These are phyloP conservation scores for Trichoderma semiorbis DNA, from an alignment of 2,329 filamentous ascomycete species.

Conservation along the genomic window DNA sequence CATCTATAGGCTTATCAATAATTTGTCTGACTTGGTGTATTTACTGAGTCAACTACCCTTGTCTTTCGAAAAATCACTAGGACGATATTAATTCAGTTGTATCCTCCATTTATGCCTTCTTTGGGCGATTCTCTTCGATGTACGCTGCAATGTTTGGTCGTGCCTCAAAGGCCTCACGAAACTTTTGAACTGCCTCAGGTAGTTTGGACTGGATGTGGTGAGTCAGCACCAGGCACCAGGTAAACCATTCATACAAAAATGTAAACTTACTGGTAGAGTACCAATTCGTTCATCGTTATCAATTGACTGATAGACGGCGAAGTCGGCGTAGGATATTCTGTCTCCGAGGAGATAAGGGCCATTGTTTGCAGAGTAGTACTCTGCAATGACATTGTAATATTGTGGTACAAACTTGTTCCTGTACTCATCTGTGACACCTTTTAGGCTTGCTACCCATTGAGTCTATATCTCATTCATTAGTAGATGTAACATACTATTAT, in stretches of 20 bases:
- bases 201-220: not conserved
- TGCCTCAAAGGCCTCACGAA: conserved; percentile 9
- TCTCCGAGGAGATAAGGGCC: conserved; percentile 38
- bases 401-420: conserved; percentile 28
- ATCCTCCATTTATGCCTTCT: not conserved
- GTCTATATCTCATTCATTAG: conserved; percentile 12
- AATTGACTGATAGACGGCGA: conserved; percentile 37
- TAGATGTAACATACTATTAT: rapidly evolving
- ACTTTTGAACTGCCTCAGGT: not conserved
- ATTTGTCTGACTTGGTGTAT: too few species aligned
- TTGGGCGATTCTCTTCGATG: not conserved
- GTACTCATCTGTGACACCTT: conserved; percentile 28
- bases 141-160: conserved; percentile 3
- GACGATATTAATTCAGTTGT: too few species aligned
- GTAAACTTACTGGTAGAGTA: conserved; percentile 35
- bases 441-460: conserved; percentile 30
- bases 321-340: conserved; percentile 37
- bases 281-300: conserved; percentile 35
- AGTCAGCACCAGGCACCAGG: not conserved
- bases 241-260: too few species aligned
- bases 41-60: not conserved
- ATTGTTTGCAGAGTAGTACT: conserved; percentile 29
- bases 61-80: not conserved
- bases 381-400: conserved; percentile 31
- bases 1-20: not conserved